Evolutionary conservation across 306 rosid species (phyloP).

Genomic region (Cucurbita maxima): DNA sequence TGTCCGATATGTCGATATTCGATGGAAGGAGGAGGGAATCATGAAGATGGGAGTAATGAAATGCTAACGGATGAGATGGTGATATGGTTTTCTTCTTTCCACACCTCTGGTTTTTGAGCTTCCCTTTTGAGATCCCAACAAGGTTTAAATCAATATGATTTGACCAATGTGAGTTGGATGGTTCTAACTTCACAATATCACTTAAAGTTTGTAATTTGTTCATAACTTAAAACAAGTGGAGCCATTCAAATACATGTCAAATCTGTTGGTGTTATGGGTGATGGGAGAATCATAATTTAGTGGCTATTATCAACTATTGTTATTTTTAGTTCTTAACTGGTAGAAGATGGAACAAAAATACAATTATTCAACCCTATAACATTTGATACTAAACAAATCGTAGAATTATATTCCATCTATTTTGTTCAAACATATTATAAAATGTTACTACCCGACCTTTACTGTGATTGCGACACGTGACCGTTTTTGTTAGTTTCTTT

Average conservation of each 20-base stretch:
- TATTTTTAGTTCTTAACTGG: too few species aligned
- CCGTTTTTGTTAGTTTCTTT: too few species aligned
- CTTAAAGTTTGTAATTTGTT: background rate
- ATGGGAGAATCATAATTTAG: background rate
- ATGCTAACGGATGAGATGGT: constrained; percentile 73
- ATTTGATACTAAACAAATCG: too few species aligned
- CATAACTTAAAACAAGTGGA: background rate
- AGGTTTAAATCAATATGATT: background rate
- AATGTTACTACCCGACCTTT: too few species aligned
- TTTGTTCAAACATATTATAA: too few species aligned
- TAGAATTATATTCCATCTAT: too few species aligned
- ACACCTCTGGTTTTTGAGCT: constrained; percentile 51
- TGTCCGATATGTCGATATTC: constrained; percentile 86
- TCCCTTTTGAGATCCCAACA: background rate
- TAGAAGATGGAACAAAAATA: background rate
- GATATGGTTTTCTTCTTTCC: constrained; percentile 90
- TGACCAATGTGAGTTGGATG: background rate
- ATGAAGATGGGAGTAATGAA: constrained; percentile 12
- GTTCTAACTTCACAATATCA: background rate
- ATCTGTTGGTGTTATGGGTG: background rate
- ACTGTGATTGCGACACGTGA: too few species aligned
- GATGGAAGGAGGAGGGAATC: constrained; percentile 26
- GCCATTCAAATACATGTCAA: background rate
- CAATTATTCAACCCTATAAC: background rate
- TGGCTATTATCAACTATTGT: background rate